A percentile compares a stretch with the other conserved stretches of the same genome.
These are phyloP conservation scores for Phytophthora boehmeriae DNA, from an alignment of 352 stramenopile genomes.

Conservation along the genomic window DNA sequence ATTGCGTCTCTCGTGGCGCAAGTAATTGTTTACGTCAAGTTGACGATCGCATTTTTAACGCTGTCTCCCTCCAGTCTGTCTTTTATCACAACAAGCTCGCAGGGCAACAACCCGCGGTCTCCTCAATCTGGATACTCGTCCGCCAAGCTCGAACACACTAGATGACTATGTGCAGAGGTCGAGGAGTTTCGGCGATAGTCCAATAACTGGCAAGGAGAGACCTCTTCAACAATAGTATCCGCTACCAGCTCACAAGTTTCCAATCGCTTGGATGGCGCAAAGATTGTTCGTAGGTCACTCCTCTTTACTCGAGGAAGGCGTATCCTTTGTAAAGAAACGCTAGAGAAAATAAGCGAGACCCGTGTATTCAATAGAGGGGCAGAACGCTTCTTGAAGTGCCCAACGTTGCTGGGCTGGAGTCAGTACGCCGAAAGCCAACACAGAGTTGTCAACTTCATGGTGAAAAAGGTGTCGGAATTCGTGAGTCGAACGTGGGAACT, in stretches of 20 bases:
- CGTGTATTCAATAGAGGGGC: slow-evolving; percentile 25
- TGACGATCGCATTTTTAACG: slow-evolving; percentile 5
- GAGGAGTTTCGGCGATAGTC: slow-evolving; percentile 40
- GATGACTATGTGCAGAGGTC: slow-evolving; percentile 42
- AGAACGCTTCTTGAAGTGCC: slow-evolving; percentile 19
- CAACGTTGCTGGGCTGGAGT: slow-evolving; percentile 53
- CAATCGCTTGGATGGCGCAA: background rate
- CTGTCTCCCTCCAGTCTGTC: slow-evolving; percentile 2
- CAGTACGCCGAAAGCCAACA: slow-evolving; percentile 32
- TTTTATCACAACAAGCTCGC: slow-evolving; percentile 14
- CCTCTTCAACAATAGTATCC: slow-evolving; percentile 50
- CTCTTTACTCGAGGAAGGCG: slow-evolving; percentile 27
- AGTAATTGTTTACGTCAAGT: slow-evolving; percentile 12
- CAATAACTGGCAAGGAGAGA: slow-evolving; percentile 38
- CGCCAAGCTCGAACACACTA: slow-evolving; percentile 8
- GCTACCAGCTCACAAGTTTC: slow-evolving; percentile 42
- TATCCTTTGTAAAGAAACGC: slow-evolving; percentile 15
- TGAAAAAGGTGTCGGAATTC: slow-evolving; percentile 37
- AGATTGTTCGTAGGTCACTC: slow-evolving; percentile 10
- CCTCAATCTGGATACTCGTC: slow-evolving; percentile 3
- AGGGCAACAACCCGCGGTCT: slow-evolving; percentile 9
- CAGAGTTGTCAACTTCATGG: slow-evolving; percentile 35
- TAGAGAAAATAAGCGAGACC: slow-evolving; percentile 24
- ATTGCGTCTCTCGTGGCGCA: slow-evolving; percentile 16
- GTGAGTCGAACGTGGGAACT: slow-evolving; percentile 31